These are phyloP conservation scores for Aspergillus taichungensis DNA, from an alignment of 495 filamentous ascomycete genomes.

Conservation along the genomic window DNA sequence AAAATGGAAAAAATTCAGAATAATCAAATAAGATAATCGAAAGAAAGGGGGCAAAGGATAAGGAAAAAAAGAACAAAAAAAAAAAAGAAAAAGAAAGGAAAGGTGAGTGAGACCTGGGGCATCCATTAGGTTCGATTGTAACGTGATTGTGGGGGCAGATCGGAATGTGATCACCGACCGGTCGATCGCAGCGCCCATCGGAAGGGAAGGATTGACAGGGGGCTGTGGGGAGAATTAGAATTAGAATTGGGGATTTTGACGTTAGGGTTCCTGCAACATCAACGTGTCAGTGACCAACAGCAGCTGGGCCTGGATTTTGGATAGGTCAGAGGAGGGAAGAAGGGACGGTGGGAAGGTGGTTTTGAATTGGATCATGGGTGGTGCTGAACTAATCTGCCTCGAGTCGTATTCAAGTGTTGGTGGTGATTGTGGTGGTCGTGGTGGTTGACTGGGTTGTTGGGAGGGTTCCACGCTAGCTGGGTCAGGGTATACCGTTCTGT, in stretches of 20 bases:
- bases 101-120: slow-evolving; percentile 7
- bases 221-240: not conserved
- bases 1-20: no score
- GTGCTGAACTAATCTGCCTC: not conserved
- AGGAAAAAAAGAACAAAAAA: not conserved
- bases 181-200: not conserved
- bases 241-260: no score
- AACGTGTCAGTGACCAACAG: slow-evolving; percentile 12
- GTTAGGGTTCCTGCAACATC: slow-evolving; percentile 7
- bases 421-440: not conserved
- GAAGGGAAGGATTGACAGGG: slow-evolving; percentile 3
- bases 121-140: not conserved
- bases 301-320: not conserved
- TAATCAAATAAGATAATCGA: no score
- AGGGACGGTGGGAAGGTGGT: not conserved
- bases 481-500: slow-evolving; percentile 1
- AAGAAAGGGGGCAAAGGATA: not conserved
- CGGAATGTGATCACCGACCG: slow-evolving; percentile 9
- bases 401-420: not conserved
- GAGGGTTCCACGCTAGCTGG: not conserved
- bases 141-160: slow-evolving; percentile 9
- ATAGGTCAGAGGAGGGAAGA: not conserved
- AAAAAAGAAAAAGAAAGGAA: slow-evolving; percentile 1
- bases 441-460: not conserved
- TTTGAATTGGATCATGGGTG: not conserved